phyloP scores from a whole-genome alignment of 2,329 filamentous ascomycete species.

The Xylariaceae sp. region DNA sequence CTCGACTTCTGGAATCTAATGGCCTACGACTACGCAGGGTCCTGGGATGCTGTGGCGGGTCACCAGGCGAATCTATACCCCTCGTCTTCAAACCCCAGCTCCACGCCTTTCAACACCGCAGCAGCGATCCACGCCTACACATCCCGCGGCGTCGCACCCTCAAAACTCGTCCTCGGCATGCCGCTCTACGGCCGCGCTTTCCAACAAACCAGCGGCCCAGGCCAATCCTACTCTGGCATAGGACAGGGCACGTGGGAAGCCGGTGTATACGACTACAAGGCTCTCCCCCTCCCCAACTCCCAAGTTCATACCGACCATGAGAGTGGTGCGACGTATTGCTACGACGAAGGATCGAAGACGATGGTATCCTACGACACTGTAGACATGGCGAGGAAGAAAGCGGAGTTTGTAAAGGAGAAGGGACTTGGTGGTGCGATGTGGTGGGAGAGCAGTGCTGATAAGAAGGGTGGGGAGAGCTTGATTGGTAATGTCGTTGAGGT shows the following conservation, averaged over 20 bases:
- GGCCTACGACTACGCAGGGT: conserved; percentile 86
- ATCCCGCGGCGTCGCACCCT: conserved; percentile 54
- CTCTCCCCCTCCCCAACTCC: conserved; percentile 67
- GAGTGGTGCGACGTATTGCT: conserved; percentile 73
- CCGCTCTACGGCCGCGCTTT: conserved; percentile 89
- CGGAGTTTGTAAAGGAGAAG: conserved; percentile 63
- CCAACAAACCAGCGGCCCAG: conserved; percentile 71
- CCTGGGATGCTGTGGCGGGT: conserved; percentile 69
- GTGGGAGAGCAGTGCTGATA: conserved; percentile 89
- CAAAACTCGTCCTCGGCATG: conserved; percentile 87
- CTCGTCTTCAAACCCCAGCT: conserved; percentile 51
- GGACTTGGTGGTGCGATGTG: conserved; percentile 90
- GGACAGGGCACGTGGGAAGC: conserved; percentile 81
- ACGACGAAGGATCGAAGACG: conserved; percentile 58
- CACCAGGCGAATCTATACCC: conserved; percentile 80
- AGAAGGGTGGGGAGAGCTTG: conserved; percentile 61
- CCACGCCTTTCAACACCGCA: conserved; percentile 76
- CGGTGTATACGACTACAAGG: conserved; percentile 87
- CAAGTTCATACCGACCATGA: conserved; percentile 62
- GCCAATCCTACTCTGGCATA: conserved; percentile 65
- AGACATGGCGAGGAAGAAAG: conserved; percentile 66
- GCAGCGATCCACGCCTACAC: conserved; percentile 71
- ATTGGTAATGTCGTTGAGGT: conserved; percentile 62
- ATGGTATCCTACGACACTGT: conserved; percentile 81
- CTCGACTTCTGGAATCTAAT: conserved; percentile 80